A percentile compares a stretch with the other conserved stretches of the same genome.
Conservation (phyloP, 192 early-diverging fungal species). For the Podochytrium sp. region DNA sequence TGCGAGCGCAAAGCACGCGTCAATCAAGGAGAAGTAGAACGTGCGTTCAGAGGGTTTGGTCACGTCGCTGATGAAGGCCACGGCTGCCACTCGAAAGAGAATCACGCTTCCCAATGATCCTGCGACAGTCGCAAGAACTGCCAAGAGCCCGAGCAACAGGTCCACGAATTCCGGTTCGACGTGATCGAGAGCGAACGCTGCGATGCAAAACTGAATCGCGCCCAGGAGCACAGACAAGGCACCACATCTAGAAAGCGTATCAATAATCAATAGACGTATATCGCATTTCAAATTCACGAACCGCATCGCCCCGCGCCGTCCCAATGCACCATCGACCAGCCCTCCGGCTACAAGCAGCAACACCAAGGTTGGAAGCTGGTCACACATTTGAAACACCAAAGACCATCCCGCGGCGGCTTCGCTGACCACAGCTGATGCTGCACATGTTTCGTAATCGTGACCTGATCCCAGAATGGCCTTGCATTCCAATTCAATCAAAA, state of each 20-base stretch:
- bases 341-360: conserved; percentile 11
- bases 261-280: too few relatives aligned
- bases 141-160: background rate
- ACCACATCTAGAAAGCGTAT: too few relatives aligned
- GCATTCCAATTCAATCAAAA: conserved; percentile 3
- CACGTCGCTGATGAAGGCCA: background rate
- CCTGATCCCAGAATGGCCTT: background rate
- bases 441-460: background rate
- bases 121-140: background rate
- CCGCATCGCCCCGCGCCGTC: background rate
- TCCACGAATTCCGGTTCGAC: background rate
- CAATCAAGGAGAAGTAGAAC: conserved; percentile 5
- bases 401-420: background rate
- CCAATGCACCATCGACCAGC: background rate
- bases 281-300: too few relatives aligned
- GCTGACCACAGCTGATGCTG: background rate
- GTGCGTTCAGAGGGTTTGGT: background rate
- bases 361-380: conserved; percentile 11
- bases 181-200: background rate
- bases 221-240: background rate
- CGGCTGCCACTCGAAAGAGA: background rate
- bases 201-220: background rate
- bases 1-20: conserved; percentile 1
- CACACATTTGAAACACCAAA: background rate
- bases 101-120: conserved; percentile 1